Base-by-base conservation (phyloP, 768 basidiomycete species). In the Clathrus columnatus region DNA sequence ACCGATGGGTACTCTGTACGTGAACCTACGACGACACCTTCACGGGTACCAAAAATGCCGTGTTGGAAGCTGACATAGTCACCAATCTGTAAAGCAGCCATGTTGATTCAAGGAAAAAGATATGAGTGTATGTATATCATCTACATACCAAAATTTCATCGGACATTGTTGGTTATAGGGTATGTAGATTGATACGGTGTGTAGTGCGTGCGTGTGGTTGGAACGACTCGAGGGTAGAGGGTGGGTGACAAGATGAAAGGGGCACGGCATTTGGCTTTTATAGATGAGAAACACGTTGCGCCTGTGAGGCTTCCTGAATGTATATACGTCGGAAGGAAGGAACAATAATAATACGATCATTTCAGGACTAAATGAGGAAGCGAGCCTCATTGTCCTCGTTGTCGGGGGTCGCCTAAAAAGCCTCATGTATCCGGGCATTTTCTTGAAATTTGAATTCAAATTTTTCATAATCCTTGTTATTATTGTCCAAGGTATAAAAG, bases 61-160 rank as follows among this genome's bases (percentile, higher is more conserved):
- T 87, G 78, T 63, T 81, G 76, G 64, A 91, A 83, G 54, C 85
- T 75, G 68, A 91, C 88, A 65, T 90, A 75, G 67, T 91, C 89
- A 58, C 88, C 89, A 52, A 87, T 79, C 85, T 88, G 55, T 21
- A 27, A 56, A 7, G 45, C 27, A 29, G 48, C 43, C 16, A 28
- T 8, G 30, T 47, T 59, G 51, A 24, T 21, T 51, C 8, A 45
- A 48, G 48, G 17, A 24, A 65, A 7, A 58, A 49, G 36, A 30
- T 41, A 45, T 20, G n/a, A 24, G 45, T 29, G 26, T 44, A 3
- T 4, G 1, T 24, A 24, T 8, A 50, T 28, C 18, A 53, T 4
- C 48, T 16, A 50, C 59, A 41, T 26, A 56, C 58, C 41, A 56
- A 43, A 30, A 61, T 48, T 21, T 57, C 57, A 27, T 44, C 51